These are phyloP conservation scores for Xylaria acuta DNA, from an alignment of 495 filamentous ascomycete genomes.

Conservation along the genomic window DNA sequence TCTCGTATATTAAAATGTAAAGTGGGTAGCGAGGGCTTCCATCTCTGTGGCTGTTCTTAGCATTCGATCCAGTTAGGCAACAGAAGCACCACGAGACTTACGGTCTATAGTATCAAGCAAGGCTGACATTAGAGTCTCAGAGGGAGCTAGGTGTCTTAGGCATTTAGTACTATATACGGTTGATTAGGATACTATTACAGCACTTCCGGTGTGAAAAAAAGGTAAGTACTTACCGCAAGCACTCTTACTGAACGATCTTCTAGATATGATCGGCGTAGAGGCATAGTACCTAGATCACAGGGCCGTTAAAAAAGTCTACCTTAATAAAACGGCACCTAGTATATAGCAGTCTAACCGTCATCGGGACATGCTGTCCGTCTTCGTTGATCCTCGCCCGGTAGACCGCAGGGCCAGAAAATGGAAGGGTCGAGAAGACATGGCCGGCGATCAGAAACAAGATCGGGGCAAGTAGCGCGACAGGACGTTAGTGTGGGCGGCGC, in stretches of 20 bases:
- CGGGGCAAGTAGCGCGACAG: no score
- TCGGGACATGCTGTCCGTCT: slow-evolving; percentile 12
- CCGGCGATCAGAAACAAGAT: not conserved
- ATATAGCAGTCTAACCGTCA: slow-evolving; percentile 16
- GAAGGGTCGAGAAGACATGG: slow-evolving; percentile 11
- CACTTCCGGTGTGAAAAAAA: slow-evolving; percentile 5
- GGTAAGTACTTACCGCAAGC: slow-evolving; percentile 8
- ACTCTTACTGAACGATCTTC: slow-evolving; percentile 15
- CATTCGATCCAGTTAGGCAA: not conserved
- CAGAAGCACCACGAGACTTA: not conserved
- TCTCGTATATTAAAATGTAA: no score
- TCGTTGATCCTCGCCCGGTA: slow-evolving; percentile 7
- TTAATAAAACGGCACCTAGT: slow-evolving; percentile 13
- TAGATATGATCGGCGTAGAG: slow-evolving; percentile 15
- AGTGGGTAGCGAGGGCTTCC: no score
- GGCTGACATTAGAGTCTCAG: no score
- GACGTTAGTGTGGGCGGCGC: slow-evolving; percentile 2
- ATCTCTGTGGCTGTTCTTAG: no score
- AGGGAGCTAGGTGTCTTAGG: not conserved
- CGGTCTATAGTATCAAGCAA: no score
- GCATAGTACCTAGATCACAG: slow-evolving; percentile 11
- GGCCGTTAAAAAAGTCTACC: slow-evolving; percentile 8
- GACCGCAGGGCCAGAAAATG: slow-evolving; percentile 9
- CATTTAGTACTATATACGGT: not conserved
- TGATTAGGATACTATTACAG: slow-evolving; percentile 3